Conservation (phyloP, 148 eudicot genomes). For the Gaultheria prostrata region DNA sequence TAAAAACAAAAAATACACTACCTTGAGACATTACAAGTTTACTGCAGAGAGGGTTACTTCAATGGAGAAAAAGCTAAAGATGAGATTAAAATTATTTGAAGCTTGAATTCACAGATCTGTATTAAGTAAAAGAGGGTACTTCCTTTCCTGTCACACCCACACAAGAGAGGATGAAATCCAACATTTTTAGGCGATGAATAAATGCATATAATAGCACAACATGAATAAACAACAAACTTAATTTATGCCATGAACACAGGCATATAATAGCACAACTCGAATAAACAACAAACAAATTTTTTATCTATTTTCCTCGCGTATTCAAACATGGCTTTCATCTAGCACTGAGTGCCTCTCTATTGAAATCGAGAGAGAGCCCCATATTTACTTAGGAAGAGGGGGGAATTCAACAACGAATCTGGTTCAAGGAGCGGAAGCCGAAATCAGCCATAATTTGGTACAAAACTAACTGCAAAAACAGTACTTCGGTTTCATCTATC, state of each 20-base stretch:
- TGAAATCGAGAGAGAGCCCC: background rate
- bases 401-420: background rate
- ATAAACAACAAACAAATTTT: background rate
- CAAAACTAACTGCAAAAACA: background rate
- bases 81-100: background rate
- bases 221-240: background rate
- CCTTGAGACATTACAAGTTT: slow-evolving; percentile 2
- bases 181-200: background rate
- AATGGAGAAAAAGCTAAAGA: background rate
- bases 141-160: background rate
- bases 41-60: background rate
- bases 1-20: background rate
- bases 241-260: background rate
- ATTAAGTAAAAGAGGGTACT: background rate
- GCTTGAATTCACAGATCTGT: no score
- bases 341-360: background rate
- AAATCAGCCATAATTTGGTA: background rate
- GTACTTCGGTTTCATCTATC: background rate
- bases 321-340: background rate
- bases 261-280: background rate
- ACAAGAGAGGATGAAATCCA: background rate
- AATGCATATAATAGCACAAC: background rate
- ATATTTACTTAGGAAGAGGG: background rate
- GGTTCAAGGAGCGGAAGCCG: background rate
- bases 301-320: background rate